Evolutionary conservation across 2,329 filamentous ascomycete genomes (phyloP), one percentile per base, ranked within the genome.

Genomic region (Monilinia aucupariae): DNA sequence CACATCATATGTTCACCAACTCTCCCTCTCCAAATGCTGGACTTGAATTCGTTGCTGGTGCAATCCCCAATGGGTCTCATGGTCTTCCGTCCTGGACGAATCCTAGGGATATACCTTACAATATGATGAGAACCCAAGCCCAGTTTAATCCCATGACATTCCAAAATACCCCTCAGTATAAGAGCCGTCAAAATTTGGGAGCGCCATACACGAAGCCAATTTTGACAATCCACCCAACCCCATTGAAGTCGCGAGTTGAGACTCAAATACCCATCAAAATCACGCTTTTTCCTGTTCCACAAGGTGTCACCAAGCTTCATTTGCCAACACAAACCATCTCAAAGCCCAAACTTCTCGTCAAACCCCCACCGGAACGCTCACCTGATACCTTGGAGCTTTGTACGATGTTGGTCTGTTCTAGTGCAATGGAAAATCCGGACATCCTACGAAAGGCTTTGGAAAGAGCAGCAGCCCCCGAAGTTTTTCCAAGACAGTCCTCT

Each of bases 201-300:
- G 64, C 55, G 47, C 65, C 63, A 43, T 69, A 72, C 54, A 41
- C 60, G n/a, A 74, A 76, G 43, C 78, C 78, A 27, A 69, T 75
- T 58, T 74, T 90, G 47, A 82, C 81, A 15, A 84, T 90, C 50
- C 81, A 87, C 66, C 85, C 86, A 6, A 89, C 85, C 4, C 88
- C 88, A 6, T 74, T 85, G 63, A 97, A 97, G 76, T 96, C 92
- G 20, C 87, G 94, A 27, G 94, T 97, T 22, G 94, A 99, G 78
- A 97, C 94, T 0, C 94, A 97, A 74, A 97, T 97, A 69, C 90
- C 90, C 10, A 91, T 97, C 69, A 88, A 88, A 71, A 82, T 97
- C 75, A 89, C 87, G 0, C 76, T 97, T 47, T 87, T 86, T 63
- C 86, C 89, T 25, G 79, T 96, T 53, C 92, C 92, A 1, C 78